Evolutionary conservation across 2,329 filamentous ascomycete genomes (phyloP).

Genomic region (Fusarium torulosum): DNA sequence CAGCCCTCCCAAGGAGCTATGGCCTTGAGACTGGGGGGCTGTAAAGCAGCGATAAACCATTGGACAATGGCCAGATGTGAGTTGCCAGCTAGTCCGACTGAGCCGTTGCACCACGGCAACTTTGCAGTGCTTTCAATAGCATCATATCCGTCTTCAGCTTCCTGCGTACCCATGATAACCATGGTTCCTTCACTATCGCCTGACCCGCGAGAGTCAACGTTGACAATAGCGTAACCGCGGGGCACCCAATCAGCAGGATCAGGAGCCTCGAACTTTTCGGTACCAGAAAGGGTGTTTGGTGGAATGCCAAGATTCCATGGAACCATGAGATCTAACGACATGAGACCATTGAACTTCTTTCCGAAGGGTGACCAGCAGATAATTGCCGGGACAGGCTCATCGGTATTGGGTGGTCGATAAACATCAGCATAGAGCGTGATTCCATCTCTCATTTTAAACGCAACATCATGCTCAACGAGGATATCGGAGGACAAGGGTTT

Average conservation of each 20-base stretch:
- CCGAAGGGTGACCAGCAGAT: conserved; percentile 24
- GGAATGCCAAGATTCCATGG: conserved; percentile 13
- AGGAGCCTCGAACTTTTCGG: conserved; percentile 21
- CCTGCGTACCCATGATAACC: conserved; percentile 22
- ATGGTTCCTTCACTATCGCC: conserved; percentile 9
- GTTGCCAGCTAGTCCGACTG: conserved; percentile 5
- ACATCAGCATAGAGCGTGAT: conserved; percentile 15
- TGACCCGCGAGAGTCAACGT: conserved; percentile 13
- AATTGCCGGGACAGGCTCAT: conserved; percentile 11
- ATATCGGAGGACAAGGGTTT: neutral
- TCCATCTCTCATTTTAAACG: conserved; percentile 7
- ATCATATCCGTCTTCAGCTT: conserved; percentile 11
- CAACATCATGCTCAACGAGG: conserved; percentile 18
- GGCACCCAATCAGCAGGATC: conserved; percentile 24
- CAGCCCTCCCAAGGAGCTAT: conserved; percentile 21
- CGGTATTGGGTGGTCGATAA: conserved; percentile 1
- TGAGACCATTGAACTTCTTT: conserved; percentile 21
- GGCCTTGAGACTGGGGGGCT: conserved; percentile 12
- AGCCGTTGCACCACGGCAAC: neutral
- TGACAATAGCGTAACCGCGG: conserved; percentile 16
- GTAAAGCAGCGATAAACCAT: conserved; percentile 19
- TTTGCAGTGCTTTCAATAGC: conserved; percentile 6
- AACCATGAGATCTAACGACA: conserved; percentile 6
- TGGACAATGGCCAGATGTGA: conserved; percentile 20
- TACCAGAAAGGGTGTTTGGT: neutral